Evolutionary conservation across 805 yeast species (phyloP).

Genomic region (Zygosaccharomyces rouxii): DNA sequence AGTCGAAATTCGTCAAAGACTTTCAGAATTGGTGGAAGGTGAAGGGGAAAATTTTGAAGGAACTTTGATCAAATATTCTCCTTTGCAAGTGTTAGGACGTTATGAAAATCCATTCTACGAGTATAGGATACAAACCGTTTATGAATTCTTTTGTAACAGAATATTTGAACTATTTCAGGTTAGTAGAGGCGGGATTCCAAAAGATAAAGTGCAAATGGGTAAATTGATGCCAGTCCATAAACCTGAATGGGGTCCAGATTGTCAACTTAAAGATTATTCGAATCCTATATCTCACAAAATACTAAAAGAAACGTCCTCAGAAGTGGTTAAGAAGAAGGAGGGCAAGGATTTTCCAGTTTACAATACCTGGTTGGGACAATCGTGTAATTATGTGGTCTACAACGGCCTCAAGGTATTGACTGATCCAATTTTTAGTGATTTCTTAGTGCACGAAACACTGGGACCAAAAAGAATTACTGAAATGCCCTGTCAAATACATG

Average conservation of each 20-base stretch:
- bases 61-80: constrained; percentile 38
- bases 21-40: constrained; percentile 16
- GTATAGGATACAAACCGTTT: constrained; percentile 83
- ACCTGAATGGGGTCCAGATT: constrained; percentile 45
- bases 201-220: constrained; percentile 43
- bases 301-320: constrained; percentile 12
- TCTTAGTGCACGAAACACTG: constrained; percentile 52
- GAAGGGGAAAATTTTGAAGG: constrained; percentile 19
- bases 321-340: constrained; percentile 12
- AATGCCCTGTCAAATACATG: constrained; percentile 62
- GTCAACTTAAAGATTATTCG: constrained; percentile 8
- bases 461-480: constrained; percentile 86
- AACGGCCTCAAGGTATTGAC: constrained; percentile 72
- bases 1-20: constrained; percentile 43
- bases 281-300: constrained; percentile 15
- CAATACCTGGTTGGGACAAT: constrained; percentile 91
- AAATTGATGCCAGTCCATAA: constrained; percentile 52
- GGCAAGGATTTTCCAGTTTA: constrained; percentile 15
- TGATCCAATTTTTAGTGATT: constrained; percentile 75
- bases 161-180: constrained; percentile 64
- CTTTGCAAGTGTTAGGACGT: constrained; percentile 62
- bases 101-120: constrained; percentile 89
- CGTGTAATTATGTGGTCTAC: constrained; percentile 71
- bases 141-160: constrained; percentile 76
- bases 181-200: constrained; percentile 58